Percentiles rank a stretch among this genome's conserved stretches.
Conservation (phyloP, 345 rosid species). For the Heritiera littoralis region DNA sequence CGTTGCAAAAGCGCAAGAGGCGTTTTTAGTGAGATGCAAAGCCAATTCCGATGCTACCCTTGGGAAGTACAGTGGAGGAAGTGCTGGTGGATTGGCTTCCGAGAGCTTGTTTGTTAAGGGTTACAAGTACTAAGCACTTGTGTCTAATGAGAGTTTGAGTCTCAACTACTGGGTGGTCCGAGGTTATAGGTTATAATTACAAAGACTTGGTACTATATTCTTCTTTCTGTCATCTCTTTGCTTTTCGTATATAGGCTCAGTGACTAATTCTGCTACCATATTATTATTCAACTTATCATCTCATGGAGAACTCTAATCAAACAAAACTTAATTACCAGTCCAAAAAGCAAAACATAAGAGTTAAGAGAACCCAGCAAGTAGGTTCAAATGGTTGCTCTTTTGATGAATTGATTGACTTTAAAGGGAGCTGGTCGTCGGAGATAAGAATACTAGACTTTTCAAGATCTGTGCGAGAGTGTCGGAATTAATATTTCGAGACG, state of each 20-base stretch:
- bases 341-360: no score
- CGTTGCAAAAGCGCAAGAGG: slow-evolving; percentile 68
- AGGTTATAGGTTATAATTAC: neutral
- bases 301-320: neutral
- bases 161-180: neutral
- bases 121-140: slow-evolving; percentile 55
- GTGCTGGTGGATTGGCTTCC: slow-evolving; percentile 65
- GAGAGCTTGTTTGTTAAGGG: slow-evolving; percentile 87
- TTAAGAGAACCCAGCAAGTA: no score
- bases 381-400: no score
- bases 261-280: neutral
- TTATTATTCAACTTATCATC: neutral
- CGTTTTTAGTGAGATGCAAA: slow-evolving; percentile 75
- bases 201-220: neutral
- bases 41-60: slow-evolving; percentile 85
- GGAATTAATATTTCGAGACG: no score
- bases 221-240: neutral
- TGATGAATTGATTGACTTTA: no score
- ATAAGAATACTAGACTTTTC: no score
- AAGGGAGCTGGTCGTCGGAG: no score
- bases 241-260: neutral
- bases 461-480: no score
- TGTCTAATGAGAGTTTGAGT: neutral
- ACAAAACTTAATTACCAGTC: neutral
- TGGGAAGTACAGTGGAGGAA: slow-evolving; percentile 60